Evolutionary conservation across 2,329 filamentous ascomycete species (phyloP).

Genomic region (Chalaropsis thielavioides): DNA sequence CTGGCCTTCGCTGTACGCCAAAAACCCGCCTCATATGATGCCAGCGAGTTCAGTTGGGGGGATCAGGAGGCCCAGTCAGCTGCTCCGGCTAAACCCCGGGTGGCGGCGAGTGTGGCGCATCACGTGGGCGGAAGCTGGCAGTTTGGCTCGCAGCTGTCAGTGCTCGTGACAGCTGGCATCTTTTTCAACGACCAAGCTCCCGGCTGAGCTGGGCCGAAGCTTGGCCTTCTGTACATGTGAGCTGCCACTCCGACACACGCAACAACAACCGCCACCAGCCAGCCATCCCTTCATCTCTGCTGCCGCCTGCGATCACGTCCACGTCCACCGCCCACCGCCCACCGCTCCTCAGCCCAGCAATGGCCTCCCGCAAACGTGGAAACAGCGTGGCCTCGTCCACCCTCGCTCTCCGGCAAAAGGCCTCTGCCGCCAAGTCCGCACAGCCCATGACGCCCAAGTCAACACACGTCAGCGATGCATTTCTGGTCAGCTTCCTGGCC

Average conservation of each 20-base stretch:
- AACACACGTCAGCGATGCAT: conserved; percentile 53
- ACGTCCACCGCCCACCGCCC: background rate
- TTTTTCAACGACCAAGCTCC: background rate
- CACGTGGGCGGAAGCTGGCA: background rate
- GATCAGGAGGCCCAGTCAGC: conserved; percentile 9
- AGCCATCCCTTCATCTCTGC: background rate
- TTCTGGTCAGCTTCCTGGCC: conserved; percentile 60
- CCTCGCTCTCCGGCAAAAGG: conserved; percentile 12
- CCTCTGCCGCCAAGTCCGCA: conserved; percentile 11
- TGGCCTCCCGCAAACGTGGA: conserved; percentile 15
- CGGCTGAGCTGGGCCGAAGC: too few relatives aligned
- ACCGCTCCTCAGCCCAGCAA: background rate
- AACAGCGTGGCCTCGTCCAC: conserved; percentile 11
- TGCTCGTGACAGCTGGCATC: background rate
- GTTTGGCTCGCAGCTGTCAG: background rate
- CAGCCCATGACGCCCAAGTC: conserved; percentile 35
- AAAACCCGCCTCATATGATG: background rate
- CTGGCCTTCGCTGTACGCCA: background rate
- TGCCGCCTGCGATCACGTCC: background rate
- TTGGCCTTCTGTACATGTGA: too few relatives aligned
- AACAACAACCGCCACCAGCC: too few relatives aligned
- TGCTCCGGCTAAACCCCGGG: conserved; percentile 4
- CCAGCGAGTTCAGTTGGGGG: background rate
- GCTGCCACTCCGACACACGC: too few relatives aligned
- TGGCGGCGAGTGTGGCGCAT: background rate